Evolutionary conservation across 345 rosid genomes (phyloP), one percentile per base, ranked within the genome.

Genomic region (Aethionema arabicum): DNA sequence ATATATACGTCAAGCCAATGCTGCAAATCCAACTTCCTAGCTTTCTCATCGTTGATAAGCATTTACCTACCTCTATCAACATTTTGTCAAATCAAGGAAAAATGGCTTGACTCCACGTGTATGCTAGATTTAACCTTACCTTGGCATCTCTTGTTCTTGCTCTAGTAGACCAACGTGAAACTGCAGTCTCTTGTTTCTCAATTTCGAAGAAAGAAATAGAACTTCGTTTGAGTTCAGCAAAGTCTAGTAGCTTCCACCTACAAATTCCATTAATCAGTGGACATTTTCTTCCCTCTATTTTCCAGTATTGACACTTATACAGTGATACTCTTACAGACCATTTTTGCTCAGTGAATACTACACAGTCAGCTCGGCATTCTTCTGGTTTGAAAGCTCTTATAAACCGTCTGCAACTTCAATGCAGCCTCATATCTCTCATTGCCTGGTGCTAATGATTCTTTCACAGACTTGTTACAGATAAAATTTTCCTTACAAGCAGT

Each of bases 241-340:
- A 91, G 72, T 91, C 98, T 59, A 91, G 81, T 57, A 88, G 72
- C 66, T 85, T 90, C 96, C 96, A 88, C 96, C 96, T 88, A 13
- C 15, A 74, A 44, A 76, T 41, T 32, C 44, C 40, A 50, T 15
- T 29, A 7, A 63, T 41, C 56, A 35, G 42, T 47, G 38, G 7
- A 45, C 14, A 51, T 39, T 37, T 0, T 32, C 13, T 13, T 5
- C 14, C 2, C 39, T 12, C 29, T 21, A 21, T 21, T 21, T 21
- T 21, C 27, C 27, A 16, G 3, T 51, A 11, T 63, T 11, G 45
- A 31, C 49, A 49, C 52, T 43, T 11, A 54, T 11, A 30, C n/a
- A n/a, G 14, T 31, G 21, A 70, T 37, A 44, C 29, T 3, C 9
- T 4, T 27, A 77, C 80, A 5, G 58, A 89, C 96, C 98, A 92